Conservation (phyloP, 192 early-diverging fungal species). For the Linnemannia exigua region DNA sequence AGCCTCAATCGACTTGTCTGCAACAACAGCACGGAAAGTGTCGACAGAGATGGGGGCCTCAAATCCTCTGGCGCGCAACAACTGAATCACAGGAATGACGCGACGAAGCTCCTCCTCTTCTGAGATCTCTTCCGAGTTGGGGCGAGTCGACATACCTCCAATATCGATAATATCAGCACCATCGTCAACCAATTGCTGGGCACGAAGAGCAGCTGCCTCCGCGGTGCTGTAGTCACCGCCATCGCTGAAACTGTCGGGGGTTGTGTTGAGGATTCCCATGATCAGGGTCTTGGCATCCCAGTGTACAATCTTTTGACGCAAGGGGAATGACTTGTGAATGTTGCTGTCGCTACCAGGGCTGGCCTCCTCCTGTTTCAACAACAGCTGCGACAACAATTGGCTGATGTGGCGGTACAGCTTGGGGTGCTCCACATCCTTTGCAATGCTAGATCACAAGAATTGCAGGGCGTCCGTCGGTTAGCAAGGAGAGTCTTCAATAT, state of each 20-base stretch:
- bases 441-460: constrained; percentile 72
- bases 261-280: constrained; percentile 98
- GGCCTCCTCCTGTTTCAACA: constrained; percentile 62
- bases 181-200: constrained; percentile 74
- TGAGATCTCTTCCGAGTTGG: constrained; percentile 80
- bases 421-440: constrained; percentile 90
- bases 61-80: constrained; percentile 72
- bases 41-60: constrained; percentile 91
- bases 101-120: constrained; percentile 82
- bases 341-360: constrained; percentile 44
- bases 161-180: constrained; percentile 96
- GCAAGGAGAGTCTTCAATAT: neutral
- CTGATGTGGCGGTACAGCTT: constrained; percentile 83
- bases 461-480: neutral
- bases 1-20: constrained; percentile 86
- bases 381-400: constrained; percentile 73
- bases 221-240: constrained; percentile 80
- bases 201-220: constrained; percentile 77
- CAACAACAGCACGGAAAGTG: constrained; percentile 90
- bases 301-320: constrained; percentile 65
- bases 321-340: constrained; percentile 69
- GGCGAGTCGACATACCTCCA: constrained; percentile 95
- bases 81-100: constrained; percentile 89
- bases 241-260: constrained; percentile 97
- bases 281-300: constrained; percentile 80